Percentiles rank a stretch among this genome's conserved stretches.
These are phyloP conservation scores for Pleurotus cornucopiae DNA, from an alignment of 768 basidiomycete species.

Conservation along the genomic window DNA sequence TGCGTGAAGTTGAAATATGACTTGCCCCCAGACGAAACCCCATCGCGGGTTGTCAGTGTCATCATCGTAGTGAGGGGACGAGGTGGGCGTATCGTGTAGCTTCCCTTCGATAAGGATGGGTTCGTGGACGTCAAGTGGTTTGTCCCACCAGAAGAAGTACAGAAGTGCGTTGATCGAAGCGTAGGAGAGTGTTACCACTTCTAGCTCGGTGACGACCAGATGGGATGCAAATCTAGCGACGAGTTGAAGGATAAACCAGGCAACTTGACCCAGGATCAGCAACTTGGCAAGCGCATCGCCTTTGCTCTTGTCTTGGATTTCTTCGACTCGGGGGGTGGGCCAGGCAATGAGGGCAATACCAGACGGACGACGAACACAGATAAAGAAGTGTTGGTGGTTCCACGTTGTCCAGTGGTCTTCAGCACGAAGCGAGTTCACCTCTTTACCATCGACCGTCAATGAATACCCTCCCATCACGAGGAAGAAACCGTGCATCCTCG, in stretches of 20 bases:
- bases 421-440: neutral
- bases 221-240: conserved; percentile 15
- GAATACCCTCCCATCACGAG: conserved; percentile 22
- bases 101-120: conserved; percentile 6
- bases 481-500: conserved; percentile 22
- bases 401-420: conserved; percentile 1
- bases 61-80: too few relatives aligned
- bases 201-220: conserved; percentile 23
- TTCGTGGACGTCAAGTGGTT: conserved; percentile 23
- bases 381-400: neutral
- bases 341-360: conserved; percentile 1
- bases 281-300: conserved; percentile 20
- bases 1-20: neutral
- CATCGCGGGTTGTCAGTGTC: too few relatives aligned
- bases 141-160: conserved; percentile 31
- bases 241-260: conserved; percentile 27
- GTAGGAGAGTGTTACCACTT: conserved; percentile 24
- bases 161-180: conserved; percentile 20
- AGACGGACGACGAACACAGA: neutral
- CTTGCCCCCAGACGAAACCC: neutral
- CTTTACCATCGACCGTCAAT: neutral
- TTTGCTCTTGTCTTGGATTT: conserved; percentile 24
- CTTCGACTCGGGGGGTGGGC: conserved; percentile 11
- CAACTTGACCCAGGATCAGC: conserved; percentile 21
- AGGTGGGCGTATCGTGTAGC: too few relatives aligned